These are phyloP conservation scores for Grigorovia humatica DNA, from an alignment of 805 yeast species.

Conservation along the genomic window DNA sequence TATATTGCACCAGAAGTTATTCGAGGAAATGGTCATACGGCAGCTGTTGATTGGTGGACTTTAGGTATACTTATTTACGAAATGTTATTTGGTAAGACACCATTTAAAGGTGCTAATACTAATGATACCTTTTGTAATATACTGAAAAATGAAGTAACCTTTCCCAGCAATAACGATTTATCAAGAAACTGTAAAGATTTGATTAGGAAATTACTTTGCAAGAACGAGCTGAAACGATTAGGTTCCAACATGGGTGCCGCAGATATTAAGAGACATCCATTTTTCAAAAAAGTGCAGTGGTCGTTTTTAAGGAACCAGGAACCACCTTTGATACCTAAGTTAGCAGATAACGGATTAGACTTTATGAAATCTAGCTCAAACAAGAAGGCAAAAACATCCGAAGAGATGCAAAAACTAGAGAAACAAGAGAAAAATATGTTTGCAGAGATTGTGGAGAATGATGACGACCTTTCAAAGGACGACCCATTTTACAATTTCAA, in stretches of 20 bases:
- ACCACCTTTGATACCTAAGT: constrained; percentile 92
- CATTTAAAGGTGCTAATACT: constrained; percentile 86
- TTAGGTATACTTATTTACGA: constrained; percentile 89
- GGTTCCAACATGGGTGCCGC: constrained; percentile 94
- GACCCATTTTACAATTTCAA: constrained; percentile 82
- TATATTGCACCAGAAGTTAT: constrained; percentile 98
- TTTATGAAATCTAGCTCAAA: constrained; percentile 30
- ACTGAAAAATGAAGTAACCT: constrained; percentile 71
- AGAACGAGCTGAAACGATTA: constrained; percentile 78
- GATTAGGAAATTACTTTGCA: constrained; percentile 70
- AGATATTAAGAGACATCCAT: constrained; percentile 83
- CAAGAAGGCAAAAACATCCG: constrained; percentile 13
- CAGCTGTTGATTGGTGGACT: constrained; percentile 99
- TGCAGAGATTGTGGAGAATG: constrained; percentile 25
- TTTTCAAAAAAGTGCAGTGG: constrained; percentile 91
- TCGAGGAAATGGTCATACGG: constrained; percentile 92
- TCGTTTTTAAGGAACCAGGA: constrained; percentile 83
- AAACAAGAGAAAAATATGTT: constrained; percentile 23
- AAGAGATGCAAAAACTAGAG: constrained; percentile 14
- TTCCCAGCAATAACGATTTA: constrained; percentile 56
- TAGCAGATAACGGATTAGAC: constrained; percentile 43
- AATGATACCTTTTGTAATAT: constrained; percentile 86
- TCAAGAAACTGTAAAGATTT: constrained; percentile 70
- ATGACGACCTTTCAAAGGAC: constrained; percentile 28
- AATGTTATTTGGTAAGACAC: constrained; percentile 92